phyloP scores from a whole-genome alignment of 768 basidiomycete species.

The Strobilomyces confusus region DNA sequence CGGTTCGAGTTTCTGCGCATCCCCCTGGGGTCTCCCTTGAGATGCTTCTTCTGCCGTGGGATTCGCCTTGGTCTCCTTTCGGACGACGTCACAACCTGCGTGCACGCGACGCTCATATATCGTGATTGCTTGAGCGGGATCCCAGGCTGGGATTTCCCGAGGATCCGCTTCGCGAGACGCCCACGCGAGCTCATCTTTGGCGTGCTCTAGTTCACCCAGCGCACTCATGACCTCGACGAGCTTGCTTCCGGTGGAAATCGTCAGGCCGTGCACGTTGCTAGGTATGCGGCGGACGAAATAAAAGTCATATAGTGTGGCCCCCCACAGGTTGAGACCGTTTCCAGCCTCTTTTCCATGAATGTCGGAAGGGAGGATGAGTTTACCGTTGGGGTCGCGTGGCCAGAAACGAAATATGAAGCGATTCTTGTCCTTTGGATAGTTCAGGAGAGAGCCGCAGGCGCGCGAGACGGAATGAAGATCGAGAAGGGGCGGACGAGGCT shows the following conservation, averaged over 20 bases:
- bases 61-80: not conserved
- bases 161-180: slow-evolving; percentile 20
- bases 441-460: too few species aligned
- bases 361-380: slow-evolving; percentile 2
- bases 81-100: not conserved
- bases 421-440: not conserved
- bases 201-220: slow-evolving; percentile 17
- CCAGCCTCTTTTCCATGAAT: slow-evolving; percentile 20
- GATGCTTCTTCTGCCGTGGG: too few species aligned
- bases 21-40: not conserved
- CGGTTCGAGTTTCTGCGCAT: not conserved
- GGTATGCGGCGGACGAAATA: slow-evolving; percentile 15
- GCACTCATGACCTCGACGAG: slow-evolving; percentile 16
- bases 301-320: slow-evolving; percentile 30
- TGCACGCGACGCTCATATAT: slow-evolving; percentile 8
- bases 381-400: slow-evolving; percentile 27
- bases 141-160: slow-evolving; percentile 13
- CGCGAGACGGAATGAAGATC: slow-evolving; percentile 8
- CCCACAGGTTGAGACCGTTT: slow-evolving; percentile 23
- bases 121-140: slow-evolving; percentile 15
- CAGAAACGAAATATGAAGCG: slow-evolving; percentile 23
- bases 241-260: slow-evolving; percentile 22
- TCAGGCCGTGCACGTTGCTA: not conserved
- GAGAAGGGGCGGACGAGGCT: not conserved
- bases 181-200: slow-evolving; percentile 17